phyloP scores from a whole-genome alignment of 2,329 filamentous ascomycete species.

The Monosporascus sp. region DNA sequence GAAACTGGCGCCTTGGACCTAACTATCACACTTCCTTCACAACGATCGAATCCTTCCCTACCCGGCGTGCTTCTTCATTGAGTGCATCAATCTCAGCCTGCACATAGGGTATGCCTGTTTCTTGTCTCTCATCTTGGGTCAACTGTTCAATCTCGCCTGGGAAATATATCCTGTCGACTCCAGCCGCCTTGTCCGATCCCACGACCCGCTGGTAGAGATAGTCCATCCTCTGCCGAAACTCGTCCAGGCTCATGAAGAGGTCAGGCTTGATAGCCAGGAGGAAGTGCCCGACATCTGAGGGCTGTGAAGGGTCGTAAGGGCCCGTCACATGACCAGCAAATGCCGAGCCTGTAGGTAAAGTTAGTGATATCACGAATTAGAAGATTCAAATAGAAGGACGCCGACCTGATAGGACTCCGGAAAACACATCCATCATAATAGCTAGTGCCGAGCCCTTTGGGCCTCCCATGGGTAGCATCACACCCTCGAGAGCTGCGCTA shows the following conservation, averaged over 20 bases:
- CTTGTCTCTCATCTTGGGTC: conserved; percentile 43
- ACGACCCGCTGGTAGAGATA: conserved; percentile 50
- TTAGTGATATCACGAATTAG: not conserved
- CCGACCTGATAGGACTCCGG: conserved; percentile 60
- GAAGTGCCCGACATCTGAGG: conserved; percentile 71
- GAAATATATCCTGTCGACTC: conserved; percentile 55
- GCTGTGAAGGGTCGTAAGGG: conserved; percentile 66
- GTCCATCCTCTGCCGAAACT: conserved; percentile 60
- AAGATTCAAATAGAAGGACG: not conserved
- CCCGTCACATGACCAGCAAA: conserved; percentile 73
- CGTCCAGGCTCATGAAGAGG: conserved; percentile 64
- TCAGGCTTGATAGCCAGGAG: conserved; percentile 69
- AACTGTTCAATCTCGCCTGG: conserved; percentile 59
- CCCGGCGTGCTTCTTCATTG: conserved; percentile 46
- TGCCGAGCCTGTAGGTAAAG: conserved; percentile 50
- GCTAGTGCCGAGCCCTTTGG: conserved; percentile 73
- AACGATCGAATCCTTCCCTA: conserved; percentile 30
- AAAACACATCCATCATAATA: conserved; percentile 89
- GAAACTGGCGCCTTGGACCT: too few species aligned
- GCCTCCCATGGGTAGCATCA: conserved; percentile 83
- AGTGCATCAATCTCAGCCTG: conserved; percentile 50
- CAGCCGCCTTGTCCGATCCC: conserved; percentile 47
- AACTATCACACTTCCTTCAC: conserved; percentile 5
- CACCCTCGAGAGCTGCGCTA: conserved; percentile 62
- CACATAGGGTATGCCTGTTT: conserved; percentile 54